Conservation (phyloP, 257 asterid genomes). For the Capsicum chinense region DNA sequence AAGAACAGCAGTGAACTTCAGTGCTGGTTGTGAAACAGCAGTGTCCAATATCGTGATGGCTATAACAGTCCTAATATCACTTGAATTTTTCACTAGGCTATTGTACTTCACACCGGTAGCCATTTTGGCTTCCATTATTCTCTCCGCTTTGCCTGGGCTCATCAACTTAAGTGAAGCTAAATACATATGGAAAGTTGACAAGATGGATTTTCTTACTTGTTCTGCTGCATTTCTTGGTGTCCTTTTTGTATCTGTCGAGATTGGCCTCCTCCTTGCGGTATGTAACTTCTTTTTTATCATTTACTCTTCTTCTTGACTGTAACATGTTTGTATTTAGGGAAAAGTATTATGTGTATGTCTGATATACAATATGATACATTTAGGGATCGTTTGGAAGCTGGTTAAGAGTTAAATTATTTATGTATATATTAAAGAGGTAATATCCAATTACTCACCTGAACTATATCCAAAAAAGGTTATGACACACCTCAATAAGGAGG, state of each 20-base stretch:
- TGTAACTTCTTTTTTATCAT: not conserved
- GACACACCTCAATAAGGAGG: no score
- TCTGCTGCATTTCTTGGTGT: slow-evolving; percentile 54
- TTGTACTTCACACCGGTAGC: slow-evolving; percentile 49
- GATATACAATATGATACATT: no score
- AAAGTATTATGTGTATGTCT: no score
- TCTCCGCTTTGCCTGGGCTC: slow-evolving; percentile 53
- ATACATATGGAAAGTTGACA: slow-evolving; percentile 50
- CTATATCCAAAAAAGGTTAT: no score
- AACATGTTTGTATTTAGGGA: not conserved
- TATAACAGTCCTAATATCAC: slow-evolving; percentile 41
- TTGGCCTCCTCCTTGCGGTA: slow-evolving; percentile 53
- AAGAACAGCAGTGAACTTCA: slow-evolving; percentile 72
- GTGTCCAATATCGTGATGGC: slow-evolving; percentile 71
- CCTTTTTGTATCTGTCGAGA: slow-evolving; percentile 47
- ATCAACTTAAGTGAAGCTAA: slow-evolving; percentile 43
- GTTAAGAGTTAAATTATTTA: no score
- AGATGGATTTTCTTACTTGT: slow-evolving; percentile 50
- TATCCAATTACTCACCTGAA: no score
- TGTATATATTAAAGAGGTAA: no score
- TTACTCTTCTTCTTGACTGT: not conserved
- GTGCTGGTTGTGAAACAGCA: slow-evolving; percentile 76
- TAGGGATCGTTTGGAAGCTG: no score
- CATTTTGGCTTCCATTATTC: slow-evolving; percentile 47
- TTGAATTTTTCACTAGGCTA: slow-evolving; percentile 43